Percentiles rank a stretch among this genome's conserved stretches.
phyloP scores from a whole-genome alignment of 1,284 basidiomycete genomes.

The Somion occarium region DNA sequence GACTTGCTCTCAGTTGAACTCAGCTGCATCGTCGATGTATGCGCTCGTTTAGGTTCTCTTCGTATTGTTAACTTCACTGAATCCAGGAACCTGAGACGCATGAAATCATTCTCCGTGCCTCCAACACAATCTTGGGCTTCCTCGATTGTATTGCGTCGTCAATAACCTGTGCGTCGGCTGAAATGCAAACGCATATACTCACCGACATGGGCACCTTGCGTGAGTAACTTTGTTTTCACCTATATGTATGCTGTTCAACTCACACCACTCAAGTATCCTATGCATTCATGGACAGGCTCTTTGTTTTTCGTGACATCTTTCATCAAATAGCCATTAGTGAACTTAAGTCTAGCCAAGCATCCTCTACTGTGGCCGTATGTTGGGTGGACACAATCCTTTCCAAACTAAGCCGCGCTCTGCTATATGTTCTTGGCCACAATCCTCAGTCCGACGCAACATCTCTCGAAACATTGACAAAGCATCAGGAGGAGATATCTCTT shows the following conservation, averaged over 20 bases:
- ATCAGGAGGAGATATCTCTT: slow-evolving; percentile 45
- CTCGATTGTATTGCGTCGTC: slow-evolving; percentile 25
- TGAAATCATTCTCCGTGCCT: slow-evolving; percentile 30
- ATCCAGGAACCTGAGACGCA: slow-evolving; percentile 9
- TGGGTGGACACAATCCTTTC: slow-evolving; percentile 63
- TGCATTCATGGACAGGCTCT: slow-evolving; percentile 35
- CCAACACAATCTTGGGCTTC: slow-evolving; percentile 30
- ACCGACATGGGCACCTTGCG: not conserved
- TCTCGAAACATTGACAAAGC: slow-evolving; percentile 31
- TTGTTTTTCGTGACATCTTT: slow-evolving; percentile 44
- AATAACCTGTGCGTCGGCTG: not conserved
- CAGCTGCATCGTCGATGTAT: not conserved
- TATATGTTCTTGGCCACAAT: slow-evolving; percentile 31
- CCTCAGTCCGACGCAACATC: slow-evolving; percentile 10
- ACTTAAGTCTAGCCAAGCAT: slow-evolving; percentile 16
- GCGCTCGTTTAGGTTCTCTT: not conserved
- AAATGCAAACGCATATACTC: slow-evolving; percentile 6
- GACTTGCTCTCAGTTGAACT: not conserved
- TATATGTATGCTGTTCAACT: slow-evolving; percentile 1
- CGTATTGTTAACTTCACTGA: not conserved
- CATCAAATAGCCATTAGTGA: slow-evolving; percentile 36
- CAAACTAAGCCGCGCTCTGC: slow-evolving; percentile 41
- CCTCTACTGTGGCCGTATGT: slow-evolving; percentile 38
- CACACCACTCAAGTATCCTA: slow-evolving; percentile 22
- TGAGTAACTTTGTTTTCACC: not conserved